Percentiles rank a stretch among this genome's conserved stretches.
Evolutionary conservation across 345 rosid species (phyloP).

Genomic region (Nephelium lappaceum): DNA sequence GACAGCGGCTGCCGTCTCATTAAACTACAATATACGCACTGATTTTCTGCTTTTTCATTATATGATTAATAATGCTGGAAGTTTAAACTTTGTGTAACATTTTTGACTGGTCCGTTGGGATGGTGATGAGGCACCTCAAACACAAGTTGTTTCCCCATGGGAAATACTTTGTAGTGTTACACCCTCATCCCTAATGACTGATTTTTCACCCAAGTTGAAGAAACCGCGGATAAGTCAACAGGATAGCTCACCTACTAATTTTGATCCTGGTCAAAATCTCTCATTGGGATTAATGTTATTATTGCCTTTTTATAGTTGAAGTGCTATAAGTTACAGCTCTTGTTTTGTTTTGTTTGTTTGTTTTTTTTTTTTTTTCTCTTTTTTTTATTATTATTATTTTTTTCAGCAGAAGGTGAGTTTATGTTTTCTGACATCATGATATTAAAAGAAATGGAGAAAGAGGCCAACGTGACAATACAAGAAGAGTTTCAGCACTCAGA

Average conservation of each 20-base stretch:
- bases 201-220: background rate
- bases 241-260: background rate
- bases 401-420: too few relatives aligned
- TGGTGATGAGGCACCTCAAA: constrained; percentile 40
- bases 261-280: background rate
- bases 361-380: background rate
- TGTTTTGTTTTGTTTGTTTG: too few relatives aligned
- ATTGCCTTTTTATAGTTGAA: background rate
- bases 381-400: too few relatives aligned
- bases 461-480: too few relatives aligned
- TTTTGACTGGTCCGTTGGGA: constrained; percentile 82
- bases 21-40: background rate
- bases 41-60: background rate
- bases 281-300: background rate
- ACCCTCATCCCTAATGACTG: too few relatives aligned
- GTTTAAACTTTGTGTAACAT: background rate
- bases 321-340: background rate
- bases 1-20: too few relatives aligned
- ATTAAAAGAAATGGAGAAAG: too few relatives aligned
- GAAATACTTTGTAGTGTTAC: constrained; percentile 70
- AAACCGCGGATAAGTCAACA: background rate
- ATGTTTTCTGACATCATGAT: too few relatives aligned
- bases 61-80: too few relatives aligned
- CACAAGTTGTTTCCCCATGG: constrained; percentile 68
- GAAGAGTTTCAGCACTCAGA: too few relatives aligned